A percentile compares a stretch with the other conserved stretches of the same genome.
These are phyloP conservation scores for Saturnispora diversa DNA, from an alignment of 805 yeast species.

Conservation along the genomic window DNA sequence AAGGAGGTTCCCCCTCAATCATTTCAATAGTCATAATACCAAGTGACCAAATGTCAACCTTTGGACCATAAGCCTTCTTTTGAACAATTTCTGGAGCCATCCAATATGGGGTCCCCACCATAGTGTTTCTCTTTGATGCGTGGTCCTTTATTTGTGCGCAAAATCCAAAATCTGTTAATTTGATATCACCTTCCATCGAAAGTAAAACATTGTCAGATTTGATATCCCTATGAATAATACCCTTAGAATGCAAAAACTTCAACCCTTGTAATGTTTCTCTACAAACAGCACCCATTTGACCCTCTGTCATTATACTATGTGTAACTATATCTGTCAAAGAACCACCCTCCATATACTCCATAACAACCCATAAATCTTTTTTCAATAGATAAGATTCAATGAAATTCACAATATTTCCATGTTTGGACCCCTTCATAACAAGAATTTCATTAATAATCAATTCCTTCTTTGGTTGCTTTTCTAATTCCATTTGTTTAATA, in stretches of 20 bases:
- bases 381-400: constrained; percentile 73
- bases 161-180: constrained; percentile 76
- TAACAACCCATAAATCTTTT: constrained; percentile 89
- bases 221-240: constrained; percentile 92
- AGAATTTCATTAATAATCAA: constrained; percentile 88
- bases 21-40: constrained; percentile 84
- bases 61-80: constrained; percentile 72
- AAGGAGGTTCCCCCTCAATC: constrained; percentile 85
- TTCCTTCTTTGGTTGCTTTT: constrained; percentile 92
- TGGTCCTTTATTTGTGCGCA: constrained; percentile 75
- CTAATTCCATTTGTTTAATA: constrained; percentile 91
- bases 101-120: constrained; percentile 89
- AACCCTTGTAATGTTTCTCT: constrained; percentile 84
- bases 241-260: constrained; percentile 80
- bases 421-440: constrained; percentile 90
- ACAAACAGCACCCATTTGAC: constrained; percentile 92
- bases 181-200: constrained; percentile 78
- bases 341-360: constrained; percentile 99
- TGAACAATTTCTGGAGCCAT: constrained; percentile 85
- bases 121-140: constrained; percentile 66
- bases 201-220: constrained; percentile 89
- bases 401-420: constrained; percentile 88
- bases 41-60: constrained; percentile 75
- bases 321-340: constrained; percentile 92
- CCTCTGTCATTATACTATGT: constrained; percentile 79